Base-by-base conservation (phyloP, 2,329 filamentous ascomycete genomes). In the Coniochaeta hoffmannii region DNA sequence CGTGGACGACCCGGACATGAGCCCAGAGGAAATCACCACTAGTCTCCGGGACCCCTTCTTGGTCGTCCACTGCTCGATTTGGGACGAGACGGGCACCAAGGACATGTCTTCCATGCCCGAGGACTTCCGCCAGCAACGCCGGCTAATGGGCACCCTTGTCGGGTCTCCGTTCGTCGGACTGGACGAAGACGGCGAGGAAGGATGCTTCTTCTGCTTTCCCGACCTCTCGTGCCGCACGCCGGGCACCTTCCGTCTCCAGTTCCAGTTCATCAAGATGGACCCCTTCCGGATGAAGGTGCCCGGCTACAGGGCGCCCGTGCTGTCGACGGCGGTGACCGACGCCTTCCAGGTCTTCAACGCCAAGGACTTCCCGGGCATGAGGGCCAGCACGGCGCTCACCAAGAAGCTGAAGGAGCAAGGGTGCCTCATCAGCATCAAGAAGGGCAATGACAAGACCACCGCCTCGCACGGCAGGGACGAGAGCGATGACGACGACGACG, bases 291-390 rank as follows among this genome's bases (percentile, higher is more conserved):
- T 83, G 69, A 7, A 15, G 5, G 72, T 73, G 14, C 78, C 78
- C 2, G 83, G 82, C 28, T 69, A 69, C 49, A 74, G 71, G 53
- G 79, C 76, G 14, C 79, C 78, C 22, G 75, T 82, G 15, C 69
- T 74, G n/a, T 76, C 75, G 9, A 73, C 74, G 19, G 73, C 72
- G 15, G 78, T 85, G 71, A 90, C 84, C 65, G 82, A 89, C 15
- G 73, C 85, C n/a, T 92, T 94, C 65, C 84, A 81, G 12, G 89
- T 92, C 8, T 92, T 87, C 68, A 91, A 87, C 44, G 89, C 89
- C 44, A 94, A 93, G 67, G 89, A 93, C 65, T 94, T 94, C 58
- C 88, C 88, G 0, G 89, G 89, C 6, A 94, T 94, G 89, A 78
- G 85, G 56, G 85, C 88, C 1, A 91, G 87, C 67, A 91, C 87